Evolutionary conservation across 495 filamentous ascomycete species (phyloP), one percentile per base, ranked within the genome.

Genomic region (Penicillium flavigenum): DNA sequence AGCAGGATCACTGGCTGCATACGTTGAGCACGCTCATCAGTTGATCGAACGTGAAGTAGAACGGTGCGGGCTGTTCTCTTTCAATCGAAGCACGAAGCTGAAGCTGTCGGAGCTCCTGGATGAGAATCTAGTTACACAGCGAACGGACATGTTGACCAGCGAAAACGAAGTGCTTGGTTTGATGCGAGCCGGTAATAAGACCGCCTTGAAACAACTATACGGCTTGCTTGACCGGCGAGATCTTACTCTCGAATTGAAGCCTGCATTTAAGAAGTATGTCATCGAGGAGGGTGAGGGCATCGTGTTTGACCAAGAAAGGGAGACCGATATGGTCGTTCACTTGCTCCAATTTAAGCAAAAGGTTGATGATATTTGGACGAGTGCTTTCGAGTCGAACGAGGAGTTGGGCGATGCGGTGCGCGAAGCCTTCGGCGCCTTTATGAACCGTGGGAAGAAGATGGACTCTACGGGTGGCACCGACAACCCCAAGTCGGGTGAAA

Each of bases 401-500:
- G 79, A 81, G 2, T 84, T 97, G 10, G 82, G 84, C 2, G 88
- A 91, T 64, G 85, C 78, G 31, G 74, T 98, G 32, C 81, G 94
- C 12, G 90, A 96, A 66, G 82, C 89, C 2, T 98, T 98, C 64
- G 86, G 88, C 38, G 74, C 75, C 2, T 97, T 98, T 65, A 95
- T 99, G 78, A 99, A 99, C 69, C 83, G 89, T 69, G 83, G 81
- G 8, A 88, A 85, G 72, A 86, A 84, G 47, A 78, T 80, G 16
- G 77, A 76, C 20, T 77, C 83, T 17, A 82, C 81, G 2, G 90
- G 88, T 77, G 83, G 85, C 39, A 89, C 89, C 4, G 85, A 89
- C 60, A 95, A 95, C 54, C 88, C 90, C 9, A 96, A 96, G 76
- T 89, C 95, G 8, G 94, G 92, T 31, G 94, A 99, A 74, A 96